phyloP scores from a whole-genome alignment of 2,329 filamentous ascomycete genomes.

The Corinectria fuckeliana region DNA sequence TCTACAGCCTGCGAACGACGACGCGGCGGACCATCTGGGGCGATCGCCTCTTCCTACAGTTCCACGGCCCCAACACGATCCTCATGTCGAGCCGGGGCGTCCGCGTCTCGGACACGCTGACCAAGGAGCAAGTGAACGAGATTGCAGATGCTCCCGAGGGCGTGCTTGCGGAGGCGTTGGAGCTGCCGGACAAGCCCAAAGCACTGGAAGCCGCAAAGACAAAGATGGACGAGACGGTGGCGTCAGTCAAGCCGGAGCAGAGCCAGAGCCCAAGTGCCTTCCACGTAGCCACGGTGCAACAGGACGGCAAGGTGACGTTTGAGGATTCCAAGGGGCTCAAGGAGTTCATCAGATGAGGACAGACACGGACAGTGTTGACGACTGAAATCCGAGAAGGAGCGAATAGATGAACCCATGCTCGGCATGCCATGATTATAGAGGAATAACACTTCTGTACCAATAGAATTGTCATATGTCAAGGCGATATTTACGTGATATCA shows the following conservation, averaged over 20 bases:
- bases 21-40: conserved; percentile 88
- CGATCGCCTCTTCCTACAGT: conserved; percentile 89
- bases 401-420: neutral
- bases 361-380: too few species aligned
- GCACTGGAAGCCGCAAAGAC: conserved; percentile 19
- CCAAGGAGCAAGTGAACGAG: conserved; percentile 82
- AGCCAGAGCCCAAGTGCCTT: conserved; percentile 49
- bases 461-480: conserved; percentile 15
- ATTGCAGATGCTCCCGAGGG: conserved; percentile 84
- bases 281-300: conserved; percentile 62
- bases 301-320: conserved; percentile 72
- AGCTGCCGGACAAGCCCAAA: conserved; percentile 48
- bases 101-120: conserved; percentile 78
- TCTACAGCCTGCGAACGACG: conserved; percentile 77
- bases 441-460: conserved; percentile 15
- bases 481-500: conserved; percentile 3
- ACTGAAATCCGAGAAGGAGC: neutral
- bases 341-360: conserved; percentile 55
- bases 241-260: conserved; percentile 22
- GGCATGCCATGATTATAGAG: conserved; percentile 15
- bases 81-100: conserved; percentile 88
- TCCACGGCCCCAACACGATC: conserved; percentile 84
- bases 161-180: conserved; percentile 65
- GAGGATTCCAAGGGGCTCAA: conserved; percentile 65
- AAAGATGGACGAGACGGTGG: conserved; percentile 4